Conservation (phyloP, 345 rosid species). For the Euclidium syriacum region DNA sequence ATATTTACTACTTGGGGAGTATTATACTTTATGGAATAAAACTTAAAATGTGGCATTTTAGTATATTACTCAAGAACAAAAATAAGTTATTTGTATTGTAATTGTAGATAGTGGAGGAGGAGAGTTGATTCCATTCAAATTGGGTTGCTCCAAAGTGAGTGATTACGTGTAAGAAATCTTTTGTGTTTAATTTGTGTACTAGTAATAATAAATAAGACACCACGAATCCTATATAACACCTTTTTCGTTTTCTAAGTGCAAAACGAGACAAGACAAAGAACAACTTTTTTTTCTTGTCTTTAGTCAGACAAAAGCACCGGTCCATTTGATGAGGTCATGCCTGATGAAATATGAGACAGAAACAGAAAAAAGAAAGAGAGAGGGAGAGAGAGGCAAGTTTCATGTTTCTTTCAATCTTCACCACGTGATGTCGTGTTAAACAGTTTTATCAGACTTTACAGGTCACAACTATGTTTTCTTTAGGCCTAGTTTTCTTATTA, state of each 20-base stretch:
- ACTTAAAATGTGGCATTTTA: too few species aligned
- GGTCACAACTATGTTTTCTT: too few species aligned
- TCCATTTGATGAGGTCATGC: constrained; percentile 9
- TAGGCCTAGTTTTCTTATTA: too few species aligned
- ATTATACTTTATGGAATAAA: too few species aligned
- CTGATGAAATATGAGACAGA: constrained; percentile 1
- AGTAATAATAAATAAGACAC: neutral
- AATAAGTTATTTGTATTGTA: too few species aligned
- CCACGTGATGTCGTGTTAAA: constrained; percentile 17
- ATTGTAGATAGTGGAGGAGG: neutral
- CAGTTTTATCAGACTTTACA: neutral
- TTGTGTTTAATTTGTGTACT: constrained; percentile 3
- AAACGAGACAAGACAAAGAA: constrained; percentile 3
- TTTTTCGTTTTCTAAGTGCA: neutral
- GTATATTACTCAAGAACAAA: too few species aligned
- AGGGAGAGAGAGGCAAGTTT: neutral
- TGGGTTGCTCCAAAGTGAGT: constrained; percentile 15
- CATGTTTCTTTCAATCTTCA: constrained; percentile 9
- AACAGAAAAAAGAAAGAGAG: neutral
- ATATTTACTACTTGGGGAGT: too few species aligned
- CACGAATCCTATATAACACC: neutral
- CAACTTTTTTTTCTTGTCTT: neutral
- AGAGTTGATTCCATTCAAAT: constrained; percentile 14
- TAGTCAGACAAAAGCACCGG: neutral
- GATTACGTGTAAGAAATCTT: constrained; percentile 11